phyloP scores from a whole-genome alignment of 345 rosid species.

The Ricinus communis region DNA sequence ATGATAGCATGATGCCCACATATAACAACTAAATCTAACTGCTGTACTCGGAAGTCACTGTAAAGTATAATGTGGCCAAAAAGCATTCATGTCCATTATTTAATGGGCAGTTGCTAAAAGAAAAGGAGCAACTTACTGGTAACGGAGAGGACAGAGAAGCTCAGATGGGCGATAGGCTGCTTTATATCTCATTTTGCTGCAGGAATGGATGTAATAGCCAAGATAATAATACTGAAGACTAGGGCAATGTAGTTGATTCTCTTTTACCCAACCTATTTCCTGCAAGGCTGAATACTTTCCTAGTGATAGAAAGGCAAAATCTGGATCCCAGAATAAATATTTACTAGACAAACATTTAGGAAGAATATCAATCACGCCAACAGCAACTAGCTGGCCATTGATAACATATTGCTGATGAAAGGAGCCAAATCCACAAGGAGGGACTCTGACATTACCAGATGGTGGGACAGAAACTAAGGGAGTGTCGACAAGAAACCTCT shows the following conservation, averaged over 20 bases:
- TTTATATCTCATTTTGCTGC: conserved; percentile 97
- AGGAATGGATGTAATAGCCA: conserved; percentile 96
- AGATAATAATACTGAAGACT: conserved; percentile 89
- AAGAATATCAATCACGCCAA: conserved; percentile 88
- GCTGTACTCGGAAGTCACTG: background rate
- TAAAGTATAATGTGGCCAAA: background rate
- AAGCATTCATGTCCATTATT: background rate
- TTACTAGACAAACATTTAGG: conserved; percentile 95
- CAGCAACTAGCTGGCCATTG: conserved; percentile 85
- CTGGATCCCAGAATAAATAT: conserved; percentile 98
- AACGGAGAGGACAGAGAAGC: conserved; percentile 93
- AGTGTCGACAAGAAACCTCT: conserved; percentile 76
- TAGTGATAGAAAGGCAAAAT: conserved; percentile 71
- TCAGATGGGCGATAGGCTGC: conserved; percentile 90
- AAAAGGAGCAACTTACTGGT: conserved; percentile 58
- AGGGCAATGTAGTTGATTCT: conserved; percentile 60
- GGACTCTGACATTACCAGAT: conserved; percentile 62
- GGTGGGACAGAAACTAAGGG: conserved; percentile 69
- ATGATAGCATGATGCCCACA: background rate
- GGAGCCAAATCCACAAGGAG: conserved; percentile 88
- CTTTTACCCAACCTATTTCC: conserved; percentile 80
- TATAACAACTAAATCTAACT: background rate
- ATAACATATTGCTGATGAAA: conserved; percentile 92
- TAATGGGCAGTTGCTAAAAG: conserved; percentile 9
- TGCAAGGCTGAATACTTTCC: conserved; percentile 93